Percentiles rank a stretch among this genome's conserved stretches.
Evolutionary conservation across 768 basidiomycete genomes (phyloP).

Genomic region (Tricholoma sp.): DNA sequence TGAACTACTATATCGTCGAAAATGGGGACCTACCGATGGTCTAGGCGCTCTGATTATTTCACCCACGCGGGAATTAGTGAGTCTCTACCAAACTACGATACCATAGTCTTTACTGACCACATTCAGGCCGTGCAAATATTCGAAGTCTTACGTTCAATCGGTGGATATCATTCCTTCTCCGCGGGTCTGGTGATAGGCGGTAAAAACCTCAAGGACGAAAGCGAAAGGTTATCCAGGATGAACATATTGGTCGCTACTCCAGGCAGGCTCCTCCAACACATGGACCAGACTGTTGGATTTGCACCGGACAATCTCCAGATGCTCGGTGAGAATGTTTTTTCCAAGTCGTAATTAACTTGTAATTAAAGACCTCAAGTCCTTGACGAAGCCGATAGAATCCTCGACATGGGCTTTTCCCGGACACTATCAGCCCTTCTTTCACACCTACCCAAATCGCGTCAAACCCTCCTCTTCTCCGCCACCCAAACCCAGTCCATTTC

Average conservation of each 20-base stretch:
- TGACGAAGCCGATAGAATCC: constrained; percentile 94
- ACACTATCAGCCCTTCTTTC: constrained; percentile 88
- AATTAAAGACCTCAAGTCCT: no score
- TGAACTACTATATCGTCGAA: constrained; percentile 82
- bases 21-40: constrained; percentile 95
- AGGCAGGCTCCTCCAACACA: constrained; percentile 90
- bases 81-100: constrained; percentile 22
- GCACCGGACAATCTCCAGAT: constrained; percentile 88
- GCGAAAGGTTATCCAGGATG: constrained; percentile 85
- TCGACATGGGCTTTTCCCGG: constrained; percentile 93
- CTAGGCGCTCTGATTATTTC: constrained; percentile 88
- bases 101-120: neutral
- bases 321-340: constrained; percentile 52
- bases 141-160: constrained; percentile 90
- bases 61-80: constrained; percentile 87
- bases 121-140: constrained; percentile 94
- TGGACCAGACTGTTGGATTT: constrained; percentile 97
- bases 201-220: constrained; percentile 91
- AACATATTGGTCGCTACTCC: constrained; percentile 99
- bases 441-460: constrained; percentile 86
- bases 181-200: constrained; percentile 96
- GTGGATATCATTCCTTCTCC: constrained; percentile 86
- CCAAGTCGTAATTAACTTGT: no score
- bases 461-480: constrained; percentile 95
- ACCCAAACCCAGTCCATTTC: constrained; percentile 89